Evolutionary conservation across 306 rosid genomes (phyloP).

Genomic region (Myrica gale): DNA sequence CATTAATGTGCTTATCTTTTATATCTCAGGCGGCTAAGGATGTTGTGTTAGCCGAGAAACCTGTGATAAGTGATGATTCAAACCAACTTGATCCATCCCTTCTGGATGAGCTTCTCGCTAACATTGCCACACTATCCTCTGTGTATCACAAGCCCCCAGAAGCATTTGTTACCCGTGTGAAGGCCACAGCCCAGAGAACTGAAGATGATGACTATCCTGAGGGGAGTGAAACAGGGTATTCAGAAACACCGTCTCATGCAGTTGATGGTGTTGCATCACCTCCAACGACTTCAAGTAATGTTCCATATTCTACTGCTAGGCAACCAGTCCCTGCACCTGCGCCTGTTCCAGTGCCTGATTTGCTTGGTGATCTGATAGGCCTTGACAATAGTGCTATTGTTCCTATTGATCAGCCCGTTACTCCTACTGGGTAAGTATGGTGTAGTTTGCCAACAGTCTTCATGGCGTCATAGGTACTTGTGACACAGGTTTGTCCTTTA

Average conservation of each 20-base stretch:
- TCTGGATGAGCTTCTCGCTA: conserved; percentile 95
- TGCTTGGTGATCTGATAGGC: conserved; percentile 94
- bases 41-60: conserved; percentile 98
- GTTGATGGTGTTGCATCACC: conserved; percentile 64
- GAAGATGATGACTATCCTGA: conserved; percentile 90
- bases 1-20: conserved; percentile 32
- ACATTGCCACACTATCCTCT: conserved; percentile 94
- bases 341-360: conserved; percentile 74
- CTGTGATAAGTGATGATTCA: conserved; percentile 91
- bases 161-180: conserved; percentile 81
- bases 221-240: conserved; percentile 75
- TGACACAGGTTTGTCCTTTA: background rate
- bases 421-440: conserved; percentile 73
- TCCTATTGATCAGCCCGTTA: conserved; percentile 70
- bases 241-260: conserved; percentile 61
- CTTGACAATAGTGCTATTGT: conserved; percentile 74
- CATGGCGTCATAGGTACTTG: background rate
- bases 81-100: conserved; percentile 87
- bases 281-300: conserved; percentile 41
- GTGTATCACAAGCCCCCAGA: conserved; percentile 99
- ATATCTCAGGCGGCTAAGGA: conserved; percentile 95
- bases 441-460: conserved; percentile 9
- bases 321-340: conserved; percentile 48
- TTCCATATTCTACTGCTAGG: conserved; percentile 48
- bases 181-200: conserved; percentile 56